phyloP scores from a whole-genome alignment of 129 eudicot genomes.

The Chrysanthemum seticuspe region DNA sequence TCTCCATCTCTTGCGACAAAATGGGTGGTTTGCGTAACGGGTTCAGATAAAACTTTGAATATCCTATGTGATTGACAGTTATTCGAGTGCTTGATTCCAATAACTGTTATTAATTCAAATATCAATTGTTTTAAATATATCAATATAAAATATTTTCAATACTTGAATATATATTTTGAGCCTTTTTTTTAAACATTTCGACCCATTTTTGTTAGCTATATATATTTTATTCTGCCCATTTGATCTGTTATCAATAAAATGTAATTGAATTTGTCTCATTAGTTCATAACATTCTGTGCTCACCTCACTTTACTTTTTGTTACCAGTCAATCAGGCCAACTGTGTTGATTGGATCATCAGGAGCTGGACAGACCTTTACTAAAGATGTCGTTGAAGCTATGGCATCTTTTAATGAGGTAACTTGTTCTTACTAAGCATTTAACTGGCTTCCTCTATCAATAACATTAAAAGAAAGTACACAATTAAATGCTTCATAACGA shows the following conservation, averaged over 20 bases:
- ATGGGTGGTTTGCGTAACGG: not conserved
- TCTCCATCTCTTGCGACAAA: not conserved
- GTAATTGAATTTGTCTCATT: not conserved
- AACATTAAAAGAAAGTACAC: not conserved
- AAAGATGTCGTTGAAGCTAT: slow-evolving; percentile 88
- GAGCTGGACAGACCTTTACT: slow-evolving; percentile 90
- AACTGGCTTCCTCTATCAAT: not conserved
- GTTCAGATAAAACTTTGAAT: too few species aligned
- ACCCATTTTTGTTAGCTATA: too few species aligned
- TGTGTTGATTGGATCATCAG: slow-evolving; percentile 95
- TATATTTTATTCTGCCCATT: not conserved
- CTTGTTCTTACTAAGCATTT: not conserved
- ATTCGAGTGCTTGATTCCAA: too few species aligned
- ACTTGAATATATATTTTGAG: too few species aligned
- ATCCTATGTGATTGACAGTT: too few species aligned
- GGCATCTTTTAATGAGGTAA: slow-evolving; percentile 86
- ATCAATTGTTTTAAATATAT: too few species aligned
- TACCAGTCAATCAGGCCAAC: slow-evolving; percentile 87
- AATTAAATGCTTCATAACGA: not conserved
- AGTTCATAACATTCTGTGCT: slow-evolving; percentile 2
- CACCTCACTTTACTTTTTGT: slow-evolving; percentile 10
- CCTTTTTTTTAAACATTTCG: too few species aligned
- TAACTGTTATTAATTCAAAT: too few species aligned
- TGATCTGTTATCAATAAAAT: not conserved
- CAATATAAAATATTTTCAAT: too few species aligned